These are phyloP conservation scores for Samsoniella hepiali DNA, from an alignment of 2,329 filamentous ascomycete genomes.

Conservation along the genomic window DNA sequence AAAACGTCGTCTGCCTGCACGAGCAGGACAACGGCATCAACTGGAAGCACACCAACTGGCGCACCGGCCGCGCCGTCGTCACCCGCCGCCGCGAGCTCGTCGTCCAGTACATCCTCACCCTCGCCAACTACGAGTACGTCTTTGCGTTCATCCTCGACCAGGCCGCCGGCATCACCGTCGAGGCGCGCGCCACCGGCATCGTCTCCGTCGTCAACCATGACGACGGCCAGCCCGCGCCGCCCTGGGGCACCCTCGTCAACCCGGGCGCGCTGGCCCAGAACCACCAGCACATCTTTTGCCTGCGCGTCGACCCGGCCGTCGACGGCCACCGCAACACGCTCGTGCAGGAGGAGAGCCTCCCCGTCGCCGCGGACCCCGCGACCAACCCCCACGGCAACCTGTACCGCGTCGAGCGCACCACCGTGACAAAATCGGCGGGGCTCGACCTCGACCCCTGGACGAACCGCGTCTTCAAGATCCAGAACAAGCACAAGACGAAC, in stretches of 20 bases:
- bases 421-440: slow-evolving; percentile 42
- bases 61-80: slow-evolving; percentile 54
- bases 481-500: slow-evolving; percentile 44
- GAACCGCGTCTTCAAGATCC: slow-evolving; percentile 50
- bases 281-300: slow-evolving; percentile 64
- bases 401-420: slow-evolving; percentile 42
- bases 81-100: slow-evolving; percentile 55
- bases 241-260: slow-evolving; percentile 58
- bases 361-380: slow-evolving; percentile 40
- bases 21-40: slow-evolving; percentile 48
- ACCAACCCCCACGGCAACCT: slow-evolving; percentile 50
- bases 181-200: slow-evolving; percentile 42
- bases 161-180: slow-evolving; percentile 39
- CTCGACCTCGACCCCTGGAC: slow-evolving; percentile 48
- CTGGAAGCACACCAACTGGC: slow-evolving; percentile 61
- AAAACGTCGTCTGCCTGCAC: slow-evolving; percentile 38
- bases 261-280: slow-evolving; percentile 61
- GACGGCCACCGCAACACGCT: slow-evolving; percentile 58
- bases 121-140: slow-evolving; percentile 60
- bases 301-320: slow-evolving; percentile 60
- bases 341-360: slow-evolving; percentile 37
- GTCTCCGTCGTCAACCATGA: slow-evolving; percentile 44
- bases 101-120: slow-evolving; percentile 59
- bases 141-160: slow-evolving; percentile 49
- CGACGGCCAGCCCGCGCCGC: slow-evolving; percentile 49